Conservation (phyloP, 768 basidiomycete genomes). For the Podaxis sp. region DNA sequence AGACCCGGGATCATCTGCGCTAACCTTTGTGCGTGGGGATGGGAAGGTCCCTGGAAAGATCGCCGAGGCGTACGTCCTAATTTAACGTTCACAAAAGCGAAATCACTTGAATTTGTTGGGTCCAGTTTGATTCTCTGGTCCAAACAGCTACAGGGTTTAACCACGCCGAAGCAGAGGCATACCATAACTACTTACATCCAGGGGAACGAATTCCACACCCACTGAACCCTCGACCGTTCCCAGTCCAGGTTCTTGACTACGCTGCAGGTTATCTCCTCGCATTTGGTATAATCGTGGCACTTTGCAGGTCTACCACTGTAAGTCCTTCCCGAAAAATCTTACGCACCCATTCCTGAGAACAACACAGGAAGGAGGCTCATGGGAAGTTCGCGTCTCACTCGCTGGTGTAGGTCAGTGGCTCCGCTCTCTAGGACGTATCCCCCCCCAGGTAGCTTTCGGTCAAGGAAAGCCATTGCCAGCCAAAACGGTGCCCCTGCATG, state of each 20-base stretch:
- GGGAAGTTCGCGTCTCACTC: slow-evolving; percentile 56
- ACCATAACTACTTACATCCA: slow-evolving; percentile 23
- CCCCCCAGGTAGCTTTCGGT: slow-evolving; percentile 36
- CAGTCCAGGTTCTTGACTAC: slow-evolving; percentile 58
- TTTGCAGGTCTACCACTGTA: slow-evolving; percentile 50
- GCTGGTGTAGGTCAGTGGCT: slow-evolving; percentile 54
- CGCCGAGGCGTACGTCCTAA: no score
- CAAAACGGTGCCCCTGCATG: slow-evolving; percentile 24
- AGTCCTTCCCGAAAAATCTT: background rate
- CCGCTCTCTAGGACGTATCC: slow-evolving; percentile 44
- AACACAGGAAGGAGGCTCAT: slow-evolving; percentile 55
- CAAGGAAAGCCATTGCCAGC: slow-evolving; percentile 34
- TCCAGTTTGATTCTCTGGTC: slow-evolving; percentile 59
- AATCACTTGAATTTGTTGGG: background rate
- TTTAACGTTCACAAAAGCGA: no score
- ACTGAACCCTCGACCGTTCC: slow-evolving; percentile 32
- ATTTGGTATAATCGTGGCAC: slow-evolving; percentile 53
- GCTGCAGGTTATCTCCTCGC: slow-evolving; percentile 55
- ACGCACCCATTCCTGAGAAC: background rate
- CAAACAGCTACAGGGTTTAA: slow-evolving; percentile 63
- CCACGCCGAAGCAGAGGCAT: slow-evolving; percentile 49
- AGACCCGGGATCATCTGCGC: no score
- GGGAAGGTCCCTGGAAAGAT: no score
- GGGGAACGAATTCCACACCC: slow-evolving; percentile 3
- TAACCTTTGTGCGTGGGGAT: no score